A percentile compares a stretch with the other conserved stretches of the same genome.
These are phyloP conservation scores for Albugo laibachii DNA, from an alignment of 352 stramenopile genomes.

Conservation along the genomic window DNA sequence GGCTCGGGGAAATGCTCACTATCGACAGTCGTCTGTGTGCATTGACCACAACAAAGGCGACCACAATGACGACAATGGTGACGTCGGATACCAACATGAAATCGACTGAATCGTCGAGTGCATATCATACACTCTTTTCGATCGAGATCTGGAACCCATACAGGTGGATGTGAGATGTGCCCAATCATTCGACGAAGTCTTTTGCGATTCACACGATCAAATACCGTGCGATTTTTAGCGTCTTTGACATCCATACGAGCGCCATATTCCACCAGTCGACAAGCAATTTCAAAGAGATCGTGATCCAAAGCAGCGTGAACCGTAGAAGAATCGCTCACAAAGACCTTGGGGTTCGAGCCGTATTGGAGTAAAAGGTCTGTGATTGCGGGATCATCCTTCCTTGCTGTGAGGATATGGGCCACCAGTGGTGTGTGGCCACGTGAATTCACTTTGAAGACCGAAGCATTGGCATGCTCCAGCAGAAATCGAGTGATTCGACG, in stretches of 20 bases:
- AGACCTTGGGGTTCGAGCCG: constrained; percentile 45
- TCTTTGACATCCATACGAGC: constrained; percentile 60
- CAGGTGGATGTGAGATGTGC: constrained; percentile 58
- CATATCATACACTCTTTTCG: constrained; percentile 66
- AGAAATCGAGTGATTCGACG: constrained; percentile 67
- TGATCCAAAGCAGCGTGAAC: constrained; percentile 59
- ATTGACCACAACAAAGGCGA: constrained; percentile 55
- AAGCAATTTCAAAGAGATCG: constrained; percentile 48
- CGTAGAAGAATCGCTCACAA: constrained; percentile 38
- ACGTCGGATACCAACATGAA: constrained; percentile 40
- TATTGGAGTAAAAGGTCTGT: constrained; percentile 61
- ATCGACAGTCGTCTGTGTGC: constrained; percentile 51
- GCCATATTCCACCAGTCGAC: constrained; percentile 55
- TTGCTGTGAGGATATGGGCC: constrained; percentile 59
- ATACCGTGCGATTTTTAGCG: constrained; percentile 53
- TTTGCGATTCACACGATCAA: constrained; percentile 63
- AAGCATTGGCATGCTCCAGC: constrained; percentile 36
- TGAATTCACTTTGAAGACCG: constrained; percentile 36
- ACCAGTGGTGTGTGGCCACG: constrained; percentile 52
- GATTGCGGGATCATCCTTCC: constrained; percentile 54
- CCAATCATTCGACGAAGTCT: constrained; percentile 44
- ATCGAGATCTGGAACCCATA: constrained; percentile 63
- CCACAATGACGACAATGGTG: constrained; percentile 78
- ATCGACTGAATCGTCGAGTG: constrained; percentile 36
- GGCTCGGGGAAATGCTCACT: constrained; percentile 41